These are phyloP conservation scores for Claviceps monticola DNA, from an alignment of 2,329 filamentous ascomycete species.

Conservation along the genomic window DNA sequence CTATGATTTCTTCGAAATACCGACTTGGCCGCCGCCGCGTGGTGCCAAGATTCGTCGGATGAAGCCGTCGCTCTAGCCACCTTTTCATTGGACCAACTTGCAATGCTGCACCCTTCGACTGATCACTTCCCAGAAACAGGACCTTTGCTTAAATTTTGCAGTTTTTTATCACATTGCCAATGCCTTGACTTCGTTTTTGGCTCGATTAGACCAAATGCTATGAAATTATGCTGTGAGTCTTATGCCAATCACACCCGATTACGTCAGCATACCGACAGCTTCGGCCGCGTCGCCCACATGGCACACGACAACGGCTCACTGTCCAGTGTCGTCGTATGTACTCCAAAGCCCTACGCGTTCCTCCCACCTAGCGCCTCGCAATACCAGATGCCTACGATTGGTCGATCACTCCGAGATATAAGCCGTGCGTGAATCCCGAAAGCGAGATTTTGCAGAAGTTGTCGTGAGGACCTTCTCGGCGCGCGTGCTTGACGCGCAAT, in stretches of 20 bases:
- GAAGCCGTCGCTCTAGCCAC: not conserved
- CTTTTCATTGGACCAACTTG: not conserved
- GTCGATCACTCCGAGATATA: not conserved
- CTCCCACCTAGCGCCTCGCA: not conserved
- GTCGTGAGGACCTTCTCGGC: not conserved
- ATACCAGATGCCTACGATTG: not conserved
- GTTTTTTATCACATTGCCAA: not conserved
- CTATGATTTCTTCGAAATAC: not conserved
- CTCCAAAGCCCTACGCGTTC: not conserved
- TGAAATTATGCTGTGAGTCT: not conserved
- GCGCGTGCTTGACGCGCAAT: conserved; percentile 13
- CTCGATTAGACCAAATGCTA: too few relatives aligned
- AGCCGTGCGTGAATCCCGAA: not conserved
- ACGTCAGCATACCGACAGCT: conserved; percentile 2
- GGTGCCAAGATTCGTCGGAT: not conserved
- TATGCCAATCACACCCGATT: not conserved
- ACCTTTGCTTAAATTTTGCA: not conserved
- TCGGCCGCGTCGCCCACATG: conserved; percentile 1
- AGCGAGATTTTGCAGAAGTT: not conserved
- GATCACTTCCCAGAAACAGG: not conserved
- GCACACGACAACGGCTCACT: too few relatives aligned
- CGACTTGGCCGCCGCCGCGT: not conserved
- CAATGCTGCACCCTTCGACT: not conserved
- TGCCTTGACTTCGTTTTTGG: too few relatives aligned
- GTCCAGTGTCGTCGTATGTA: not conserved